Conservation (phyloP, 2,329 filamentous ascomycete species). For the Cryphonectria naterciae region DNA sequence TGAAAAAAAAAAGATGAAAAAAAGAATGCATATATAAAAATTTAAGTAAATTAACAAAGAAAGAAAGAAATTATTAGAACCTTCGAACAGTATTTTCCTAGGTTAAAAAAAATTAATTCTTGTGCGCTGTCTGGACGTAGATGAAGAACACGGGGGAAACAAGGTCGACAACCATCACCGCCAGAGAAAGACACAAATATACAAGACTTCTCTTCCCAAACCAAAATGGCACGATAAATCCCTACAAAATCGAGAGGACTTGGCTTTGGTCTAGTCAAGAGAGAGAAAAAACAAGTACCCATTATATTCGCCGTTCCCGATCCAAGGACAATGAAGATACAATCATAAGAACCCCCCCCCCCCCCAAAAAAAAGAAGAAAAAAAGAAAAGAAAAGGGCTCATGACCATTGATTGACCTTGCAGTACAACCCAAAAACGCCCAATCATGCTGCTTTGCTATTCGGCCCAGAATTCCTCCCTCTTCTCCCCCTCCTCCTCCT, state of each 20-base stretch:
- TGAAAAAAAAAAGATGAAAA: not conserved
- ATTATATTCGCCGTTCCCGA: not conserved
- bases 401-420: constrained; percentile 7
- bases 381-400: not conserved
- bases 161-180: not conserved
- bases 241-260: not conserved
- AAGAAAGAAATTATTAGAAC: not conserved
- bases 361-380: not conserved
- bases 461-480: not conserved
- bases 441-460: constrained; percentile 12
- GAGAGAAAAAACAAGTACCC: not conserved
- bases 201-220: not conserved
- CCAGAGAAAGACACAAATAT: not conserved
- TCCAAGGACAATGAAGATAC: not conserved
- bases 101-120: not conserved
- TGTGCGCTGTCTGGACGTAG: not conserved
- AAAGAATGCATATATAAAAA: not conserved
- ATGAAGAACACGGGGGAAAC: no score
- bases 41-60: not conserved
- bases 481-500: not conserved
- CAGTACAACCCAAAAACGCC: constrained; percentile 25
- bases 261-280: not conserved
- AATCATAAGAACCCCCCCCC: no score
- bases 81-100: no score
- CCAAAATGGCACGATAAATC: not conserved